Base-by-base conservation (phyloP, 345 rosid species). In the Sisymbrium altissimum region DNA sequence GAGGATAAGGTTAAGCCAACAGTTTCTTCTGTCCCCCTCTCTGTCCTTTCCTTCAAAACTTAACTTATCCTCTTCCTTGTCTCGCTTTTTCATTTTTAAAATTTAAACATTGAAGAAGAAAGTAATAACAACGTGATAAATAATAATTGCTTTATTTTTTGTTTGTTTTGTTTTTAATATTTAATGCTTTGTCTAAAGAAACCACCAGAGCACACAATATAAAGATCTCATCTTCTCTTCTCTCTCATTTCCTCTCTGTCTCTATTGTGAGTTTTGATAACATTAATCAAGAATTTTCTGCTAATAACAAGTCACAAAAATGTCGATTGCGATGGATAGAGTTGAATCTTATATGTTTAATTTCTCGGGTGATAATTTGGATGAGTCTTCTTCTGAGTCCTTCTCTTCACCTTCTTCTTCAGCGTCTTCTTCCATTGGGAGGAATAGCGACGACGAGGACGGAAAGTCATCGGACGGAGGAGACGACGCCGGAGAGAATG, bases 361-460 rank as follows among this genome's bases (percentile, higher is more conserved):
- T 78, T 12, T 58, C 53, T n/a, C 77, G 70, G 65, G 64, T 2
- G 57, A 66, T 41, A 41, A 45, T 30, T 23, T 50, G 8, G 60
- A 73, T 19, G 71, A 56, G 1, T 56, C 78, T 39, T 79, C 83
- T 10, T 60, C 55, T 21, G 79, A 68, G 7, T 79, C 83, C 9
- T 53, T 55, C 21, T 64, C 68, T 17, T 57, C 80, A 9, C 63
- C 70, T 54, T 71, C 55, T 9, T 73, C 86, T 30, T 80, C 91
- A 2, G 54, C 69, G 33, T 74, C 83, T 56, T 86, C 92, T 15
- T 89, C 92, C 40, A 86, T 87, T 50, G 91, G 96, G 13, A 85
- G 55, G 69, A 78, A 86, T 36, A 87, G 92, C 52, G 92, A 85
- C 66, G 79, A 71, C 5, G 76, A 77, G 4, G 49, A 9, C n/a